phyloP scores from a whole-genome alignment of 306 rosid genomes.

The Malus sieversii region DNA sequence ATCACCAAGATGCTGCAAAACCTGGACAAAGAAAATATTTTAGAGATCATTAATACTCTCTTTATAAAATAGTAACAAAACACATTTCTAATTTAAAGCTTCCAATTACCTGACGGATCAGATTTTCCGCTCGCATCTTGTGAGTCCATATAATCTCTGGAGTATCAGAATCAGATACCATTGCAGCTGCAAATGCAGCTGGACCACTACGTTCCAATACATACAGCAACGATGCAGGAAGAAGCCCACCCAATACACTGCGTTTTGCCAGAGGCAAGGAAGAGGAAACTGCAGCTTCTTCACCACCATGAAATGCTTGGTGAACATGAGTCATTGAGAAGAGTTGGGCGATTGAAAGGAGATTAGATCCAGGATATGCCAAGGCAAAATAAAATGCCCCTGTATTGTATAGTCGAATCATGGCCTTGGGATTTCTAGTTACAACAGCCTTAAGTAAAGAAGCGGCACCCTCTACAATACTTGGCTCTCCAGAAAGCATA shows the following conservation, averaged over 20 bases:
- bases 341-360: slow-evolving; percentile 79
- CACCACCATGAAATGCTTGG: slow-evolving; percentile 99
- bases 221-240: slow-evolving; percentile 93
- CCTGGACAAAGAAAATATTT: slow-evolving; percentile 42
- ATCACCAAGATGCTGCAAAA: slow-evolving; percentile 98
- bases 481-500: slow-evolving; percentile 97
- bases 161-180: slow-evolving; percentile 99
- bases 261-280: slow-evolving; percentile 98
- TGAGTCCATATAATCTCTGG: slow-evolving; percentile 99
- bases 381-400: slow-evolving; percentile 92
- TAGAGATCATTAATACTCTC: neutral
- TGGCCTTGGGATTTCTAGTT: slow-evolving; percentile 95
- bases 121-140: slow-evolving; percentile 98
- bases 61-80: neutral
- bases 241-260: slow-evolving; percentile 95
- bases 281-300: slow-evolving; percentile 93
- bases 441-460: slow-evolving; percentile 86
- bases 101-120: slow-evolving; percentile 75
- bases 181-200: slow-evolving; percentile 90
- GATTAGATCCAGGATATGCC: slow-evolving; percentile 98
- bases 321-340: slow-evolving; percentile 92
- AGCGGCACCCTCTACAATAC: slow-evolving; percentile 85
- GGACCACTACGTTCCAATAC: slow-evolving; percentile 99
- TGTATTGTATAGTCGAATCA: slow-evolving; percentile 92
- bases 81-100: neutral